A percentile compares a stretch with the other conserved stretches of the same genome.
phyloP scores from a whole-genome alignment of 768 basidiomycete genomes.

The Mycena rebaudengoi region DNA sequence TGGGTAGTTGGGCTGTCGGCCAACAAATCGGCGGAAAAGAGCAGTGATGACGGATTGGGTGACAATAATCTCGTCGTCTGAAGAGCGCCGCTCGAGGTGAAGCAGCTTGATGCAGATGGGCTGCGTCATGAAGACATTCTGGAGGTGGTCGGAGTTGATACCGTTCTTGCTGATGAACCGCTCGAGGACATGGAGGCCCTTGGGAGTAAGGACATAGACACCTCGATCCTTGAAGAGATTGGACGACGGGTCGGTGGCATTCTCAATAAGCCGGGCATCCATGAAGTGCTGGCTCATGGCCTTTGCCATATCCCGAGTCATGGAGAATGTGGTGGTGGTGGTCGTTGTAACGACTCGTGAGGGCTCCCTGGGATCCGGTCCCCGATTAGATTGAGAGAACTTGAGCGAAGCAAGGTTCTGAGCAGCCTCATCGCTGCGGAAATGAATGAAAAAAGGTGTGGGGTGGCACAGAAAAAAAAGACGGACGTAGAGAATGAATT shows the following conservation, averaged over 20 bases:
- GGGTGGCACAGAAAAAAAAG: conserved; percentile 16
- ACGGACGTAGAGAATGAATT: conserved; percentile 97
- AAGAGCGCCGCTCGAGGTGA: conserved; percentile 91
- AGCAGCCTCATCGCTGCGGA: conserved; percentile 90
- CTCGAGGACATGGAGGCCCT: conserved; percentile 97
- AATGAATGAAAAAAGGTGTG: conserved; percentile 19
- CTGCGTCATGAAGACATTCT: conserved; percentile 88
- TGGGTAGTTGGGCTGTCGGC: conserved; percentile 84
- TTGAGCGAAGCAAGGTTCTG: conserved; percentile 94
- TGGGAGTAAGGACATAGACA: conserved; percentile 94
- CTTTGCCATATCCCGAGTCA: conserved; percentile 99
- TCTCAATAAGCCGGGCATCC: conserved; percentile 98
- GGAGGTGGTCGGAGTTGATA: conserved; percentile 92
- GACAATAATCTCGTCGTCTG: conserved; percentile 98
- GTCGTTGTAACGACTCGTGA: conserved; percentile 98
- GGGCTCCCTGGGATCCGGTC: conserved; percentile 97
- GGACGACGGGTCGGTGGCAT: conserved; percentile 88
- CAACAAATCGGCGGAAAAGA: conserved; percentile 95
- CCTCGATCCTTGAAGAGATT: conserved; percentile 98
- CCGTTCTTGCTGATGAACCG: conserved; percentile 99
- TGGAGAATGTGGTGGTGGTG: conserved; percentile 98
- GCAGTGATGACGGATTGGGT: conserved; percentile 93
- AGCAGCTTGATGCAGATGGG: conserved; percentile 98
- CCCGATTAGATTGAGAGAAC: conserved; percentile 98
- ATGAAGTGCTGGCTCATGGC: conserved; percentile 99